A percentile compares a stretch with the other conserved stretches of the same genome.
Evolutionary conservation across 495 filamentous ascomycete genomes (phyloP).

Genomic region (Penicillium nucicola): DNA sequence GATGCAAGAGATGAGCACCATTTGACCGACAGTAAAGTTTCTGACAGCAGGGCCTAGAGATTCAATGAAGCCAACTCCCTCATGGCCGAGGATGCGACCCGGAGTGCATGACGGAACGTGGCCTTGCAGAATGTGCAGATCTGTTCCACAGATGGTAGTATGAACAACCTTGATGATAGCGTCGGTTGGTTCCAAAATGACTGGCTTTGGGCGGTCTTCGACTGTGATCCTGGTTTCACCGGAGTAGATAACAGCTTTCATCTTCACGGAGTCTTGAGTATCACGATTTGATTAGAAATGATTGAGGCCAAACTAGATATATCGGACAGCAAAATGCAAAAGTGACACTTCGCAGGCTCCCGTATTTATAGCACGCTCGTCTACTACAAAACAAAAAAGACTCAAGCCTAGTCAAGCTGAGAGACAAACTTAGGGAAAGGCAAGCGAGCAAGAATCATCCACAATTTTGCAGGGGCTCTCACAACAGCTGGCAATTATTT

Average conservation of each 20-base stretch:
- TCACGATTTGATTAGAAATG: too few species aligned
- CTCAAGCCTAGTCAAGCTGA: too few species aligned
- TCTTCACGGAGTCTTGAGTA: not conserved
- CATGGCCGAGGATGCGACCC: conserved; percentile 81
- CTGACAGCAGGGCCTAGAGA: conserved; percentile 59
- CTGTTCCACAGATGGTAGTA: conserved; percentile 74
- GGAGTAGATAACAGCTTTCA: conserved; percentile 8
- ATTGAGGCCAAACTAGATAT: too few species aligned
- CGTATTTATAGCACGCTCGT: too few species aligned
- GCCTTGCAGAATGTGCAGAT: conserved; percentile 72
- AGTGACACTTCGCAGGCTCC: too few species aligned
- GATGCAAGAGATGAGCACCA: conserved; percentile 41
- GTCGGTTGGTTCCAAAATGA: conserved; percentile 63
- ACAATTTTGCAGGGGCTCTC: too few species aligned
- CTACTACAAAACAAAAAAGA: too few species aligned
- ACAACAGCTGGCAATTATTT: too few species aligned
- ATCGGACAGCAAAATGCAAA: too few species aligned
- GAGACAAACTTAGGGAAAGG: too few species aligned
- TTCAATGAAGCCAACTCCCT: conserved; percentile 74
- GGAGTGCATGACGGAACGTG: conserved; percentile 60
- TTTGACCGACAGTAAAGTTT: conserved; percentile 40
- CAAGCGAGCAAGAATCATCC: too few species aligned
- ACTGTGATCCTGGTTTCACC: conserved; percentile 3
- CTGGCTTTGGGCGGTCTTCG: conserved; percentile 58
- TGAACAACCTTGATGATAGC: conserved; percentile 79